Conservation (phyloP, 805 yeast species). For the Myxozyma nipponensis region DNA sequence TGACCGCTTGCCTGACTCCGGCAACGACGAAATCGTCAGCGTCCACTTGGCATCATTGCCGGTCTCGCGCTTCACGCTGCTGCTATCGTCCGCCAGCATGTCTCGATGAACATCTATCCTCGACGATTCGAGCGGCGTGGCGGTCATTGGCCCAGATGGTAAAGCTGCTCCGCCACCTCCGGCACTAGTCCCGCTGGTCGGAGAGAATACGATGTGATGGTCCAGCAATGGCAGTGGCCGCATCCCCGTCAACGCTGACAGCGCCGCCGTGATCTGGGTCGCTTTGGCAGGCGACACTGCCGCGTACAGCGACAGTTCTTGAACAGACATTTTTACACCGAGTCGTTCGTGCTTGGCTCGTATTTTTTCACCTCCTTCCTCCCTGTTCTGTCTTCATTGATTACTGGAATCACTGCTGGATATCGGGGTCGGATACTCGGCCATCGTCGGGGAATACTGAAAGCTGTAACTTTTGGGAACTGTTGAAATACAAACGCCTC, state of each 20-base stretch:
- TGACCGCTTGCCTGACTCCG: constrained; percentile 39
- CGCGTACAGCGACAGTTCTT: constrained; percentile 38
- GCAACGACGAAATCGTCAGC: constrained; percentile 36
- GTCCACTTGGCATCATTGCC: constrained; percentile 31
- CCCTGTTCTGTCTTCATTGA: too few species aligned
- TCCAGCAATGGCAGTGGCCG: constrained; percentile 31
- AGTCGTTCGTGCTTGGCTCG: too few species aligned
- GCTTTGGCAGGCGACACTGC: constrained; percentile 34
- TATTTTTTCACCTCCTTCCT: too few species aligned
- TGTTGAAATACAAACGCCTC: too few species aligned
- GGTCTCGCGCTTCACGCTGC: neutral
- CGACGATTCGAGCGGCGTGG: constrained; percentile 22
- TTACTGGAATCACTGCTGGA: too few species aligned
- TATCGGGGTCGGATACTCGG: too few species aligned
- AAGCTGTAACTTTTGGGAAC: too few species aligned
- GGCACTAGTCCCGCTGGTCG: constrained; percentile 20
- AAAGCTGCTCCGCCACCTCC: constrained; percentile 7
- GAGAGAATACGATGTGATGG: constrained; percentile 37
- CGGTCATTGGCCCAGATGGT: neutral
- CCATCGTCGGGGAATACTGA: too few species aligned
- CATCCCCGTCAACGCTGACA: constrained; percentile 41
- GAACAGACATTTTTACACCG: constrained; percentile 27
- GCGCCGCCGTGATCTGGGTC: constrained; percentile 34
- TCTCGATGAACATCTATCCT: constrained; percentile 18
- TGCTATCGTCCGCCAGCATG: neutral